Base-by-base conservation (phyloP, 2,329 filamentous ascomycete genomes). In the Monilinia laxa region DNA sequence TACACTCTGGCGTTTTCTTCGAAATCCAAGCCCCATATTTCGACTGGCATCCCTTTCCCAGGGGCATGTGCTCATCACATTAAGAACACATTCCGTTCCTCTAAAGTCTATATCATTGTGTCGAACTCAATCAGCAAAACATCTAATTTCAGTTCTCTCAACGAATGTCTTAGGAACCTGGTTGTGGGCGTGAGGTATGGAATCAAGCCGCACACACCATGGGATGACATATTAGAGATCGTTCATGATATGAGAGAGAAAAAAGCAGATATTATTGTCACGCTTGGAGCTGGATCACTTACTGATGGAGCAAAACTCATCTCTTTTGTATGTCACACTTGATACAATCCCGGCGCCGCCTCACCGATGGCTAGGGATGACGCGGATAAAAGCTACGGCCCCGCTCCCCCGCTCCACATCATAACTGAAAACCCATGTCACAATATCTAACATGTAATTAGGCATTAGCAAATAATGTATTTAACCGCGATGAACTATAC, bases 1-100 rank as follows among this genome's bases (percentile, higher is more conserved):
- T 78, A 92, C 90, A 84, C 92, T 92, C 77, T 87, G 5, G 67
- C 67, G 38, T 68, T 68, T 62, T 59, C 67, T 38, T 54, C 57
- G 31, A 59, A 67, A 51, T 20, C 59, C 31, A 67, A 64, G 40
- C 68, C 66, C 31, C 35, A 60, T 52, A 64, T 69, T 40, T 69
- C 68, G 4, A 62, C 67, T 25, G 66, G 67, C 35, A 55, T 68
- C 28, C 60, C 68, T 11, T 66, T 69, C 40, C 55, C 66, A 70
- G 38, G 66, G 67, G 62, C 69, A 23, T 66, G 54, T 57, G 71
- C 68, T 23, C 71, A 76, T 38, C 74, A 77, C 52, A 70, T 73
- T 45, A 69, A 69, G 38, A 70, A 73, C 28, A 75, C 72, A 12
- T 75, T 74, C 38, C 67, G 72, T 28, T 70, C 71, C 16, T 72